Conservation (phyloP, 1,139 yeast genomes). For the Saccharomyces pastorianus region DNA sequence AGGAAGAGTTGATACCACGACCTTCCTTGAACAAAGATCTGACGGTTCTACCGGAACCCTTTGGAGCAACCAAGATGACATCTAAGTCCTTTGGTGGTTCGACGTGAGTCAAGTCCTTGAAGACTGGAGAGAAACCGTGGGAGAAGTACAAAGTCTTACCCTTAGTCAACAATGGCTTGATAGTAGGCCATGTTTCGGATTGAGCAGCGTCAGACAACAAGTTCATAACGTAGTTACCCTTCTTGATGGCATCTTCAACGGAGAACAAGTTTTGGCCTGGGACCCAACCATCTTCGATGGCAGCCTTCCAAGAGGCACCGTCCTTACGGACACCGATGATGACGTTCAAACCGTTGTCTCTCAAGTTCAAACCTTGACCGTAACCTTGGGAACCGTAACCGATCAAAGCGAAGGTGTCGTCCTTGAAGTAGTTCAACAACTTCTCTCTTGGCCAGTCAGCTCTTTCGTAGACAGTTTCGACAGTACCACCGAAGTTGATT, state of each 20-base stretch:
- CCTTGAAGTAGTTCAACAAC: conserved; percentile 90
- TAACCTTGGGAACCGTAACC: conserved; percentile 99
- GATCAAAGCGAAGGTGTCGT: conserved; percentile 92
- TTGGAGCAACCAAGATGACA: conserved; percentile 98
- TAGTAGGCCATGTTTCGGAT: conserved; percentile 89
- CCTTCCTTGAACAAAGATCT: conserved; percentile 99
- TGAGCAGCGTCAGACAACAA: conserved; percentile 98
- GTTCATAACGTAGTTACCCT: conserved; percentile 95
- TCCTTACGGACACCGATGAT: conserved; percentile 96
- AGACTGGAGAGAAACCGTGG: conserved; percentile 98
- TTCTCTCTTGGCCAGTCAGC: conserved; percentile 99
- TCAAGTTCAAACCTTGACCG: conserved; percentile 98
- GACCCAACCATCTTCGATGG: conserved; percentile 99
- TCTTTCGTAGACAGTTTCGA: conserved; percentile 95
- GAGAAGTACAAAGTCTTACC: conserved; percentile 98
- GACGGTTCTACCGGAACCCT: conserved; percentile 99
- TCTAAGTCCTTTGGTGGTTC: conserved; percentile 92
- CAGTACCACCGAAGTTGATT: conserved; percentile 94
- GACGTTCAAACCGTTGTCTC: conserved; percentile 97
- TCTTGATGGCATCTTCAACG: conserved; percentile 82
- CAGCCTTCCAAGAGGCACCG: conserved; percentile 99
- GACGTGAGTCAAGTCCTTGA: conserved; percentile 94
- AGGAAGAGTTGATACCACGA: conserved; percentile 98
- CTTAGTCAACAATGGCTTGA: conserved; percentile 88
- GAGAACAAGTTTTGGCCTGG: conserved; percentile 97